Evolutionary conservation across 2,329 filamentous ascomycete genomes (phyloP).

Genomic region (Penicillium sp.): DNA sequence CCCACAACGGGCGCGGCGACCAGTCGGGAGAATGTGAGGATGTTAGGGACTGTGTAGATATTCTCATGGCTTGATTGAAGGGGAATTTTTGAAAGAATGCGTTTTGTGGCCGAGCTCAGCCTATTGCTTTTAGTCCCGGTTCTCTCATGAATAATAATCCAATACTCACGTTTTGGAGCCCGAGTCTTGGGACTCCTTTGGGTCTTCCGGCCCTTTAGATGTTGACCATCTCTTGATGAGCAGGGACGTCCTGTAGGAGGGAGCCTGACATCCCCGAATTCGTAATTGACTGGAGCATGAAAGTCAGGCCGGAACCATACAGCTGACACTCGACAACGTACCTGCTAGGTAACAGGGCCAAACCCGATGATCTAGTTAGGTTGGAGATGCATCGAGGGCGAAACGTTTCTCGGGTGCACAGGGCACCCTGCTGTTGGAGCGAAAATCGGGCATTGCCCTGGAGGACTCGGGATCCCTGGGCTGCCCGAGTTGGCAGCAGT

Average conservation of each 20-base stretch:
- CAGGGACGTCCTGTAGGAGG: conserved; percentile 5
- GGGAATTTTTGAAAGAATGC: conserved; percentile 34
- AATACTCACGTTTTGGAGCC: conserved; percentile 18
- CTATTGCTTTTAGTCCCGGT: conserved; percentile 7
- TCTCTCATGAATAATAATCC: neutral
- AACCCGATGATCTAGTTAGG: neutral
- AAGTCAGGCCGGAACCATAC: neutral
- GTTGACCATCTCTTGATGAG: conserved; percentile 24
- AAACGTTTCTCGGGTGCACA: neutral
- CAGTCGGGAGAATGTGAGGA: conserved; percentile 84
- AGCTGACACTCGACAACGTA: neutral
- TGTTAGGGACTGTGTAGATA: conserved; percentile 94
- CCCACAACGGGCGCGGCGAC: conserved; percentile 79
- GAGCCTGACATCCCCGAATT: neutral
- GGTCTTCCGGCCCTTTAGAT: conserved; percentile 22
- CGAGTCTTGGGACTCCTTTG: conserved; percentile 2
- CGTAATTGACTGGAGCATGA: conserved; percentile 4
- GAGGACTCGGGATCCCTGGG: conserved; percentile 3
- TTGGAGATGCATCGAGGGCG: conserved; percentile 12
- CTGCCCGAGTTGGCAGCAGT: conserved; percentile 9
- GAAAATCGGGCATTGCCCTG: conserved; percentile 1
- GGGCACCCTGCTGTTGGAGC: conserved; percentile 2
- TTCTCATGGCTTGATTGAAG: conserved; percentile 65
- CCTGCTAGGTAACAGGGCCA: conserved; percentile 8
- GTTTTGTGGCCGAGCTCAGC: conserved; percentile 23